Conservation (phyloP, 768 basidiomycete species). For the Lanmaoa pseudosensibilis region DNA sequence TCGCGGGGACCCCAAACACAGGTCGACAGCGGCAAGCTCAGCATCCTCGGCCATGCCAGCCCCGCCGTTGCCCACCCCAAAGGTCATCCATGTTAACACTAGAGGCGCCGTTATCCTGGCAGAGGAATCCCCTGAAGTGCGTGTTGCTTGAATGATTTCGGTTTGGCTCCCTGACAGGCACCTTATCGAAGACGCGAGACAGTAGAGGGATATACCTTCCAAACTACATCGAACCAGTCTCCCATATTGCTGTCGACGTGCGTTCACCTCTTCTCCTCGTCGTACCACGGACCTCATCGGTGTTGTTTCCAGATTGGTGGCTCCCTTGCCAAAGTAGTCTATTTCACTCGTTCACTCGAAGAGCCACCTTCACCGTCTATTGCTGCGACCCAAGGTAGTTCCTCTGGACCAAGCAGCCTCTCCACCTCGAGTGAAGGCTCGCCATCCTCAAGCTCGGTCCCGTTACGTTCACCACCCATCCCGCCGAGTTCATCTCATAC, state of each 20-base stretch:
- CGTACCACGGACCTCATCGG: background rate
- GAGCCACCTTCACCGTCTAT: conserved; percentile 78
- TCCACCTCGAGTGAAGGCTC: conserved; percentile 39
- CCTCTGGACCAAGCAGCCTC: conserved; percentile 45
- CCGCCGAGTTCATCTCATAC: conserved; percentile 31
- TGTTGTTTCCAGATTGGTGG: conserved; percentile 76
- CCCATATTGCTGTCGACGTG: conserved; percentile 96
- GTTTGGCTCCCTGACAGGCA: conserved; percentile 14
- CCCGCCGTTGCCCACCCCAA: conserved; percentile 75
- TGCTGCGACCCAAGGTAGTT: conserved; percentile 58
- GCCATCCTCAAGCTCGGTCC: conserved; percentile 10
- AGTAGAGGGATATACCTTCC: conserved; percentile 97
- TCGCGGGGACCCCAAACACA: conserved; percentile 15
- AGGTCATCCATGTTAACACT: conserved; percentile 92
- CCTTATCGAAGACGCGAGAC: conserved; percentile 69
- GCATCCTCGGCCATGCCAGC: conserved; percentile 39
- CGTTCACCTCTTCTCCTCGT: conserved; percentile 36
- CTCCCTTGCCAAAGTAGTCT: conserved; percentile 95
- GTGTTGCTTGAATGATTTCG: conserved; percentile 23
- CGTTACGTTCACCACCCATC: conserved; percentile 24
- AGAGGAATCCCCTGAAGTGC: conserved; percentile 92
- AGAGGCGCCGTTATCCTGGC: conserved; percentile 90
- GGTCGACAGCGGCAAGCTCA: conserved; percentile 10
- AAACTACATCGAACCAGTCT: conserved; percentile 95
- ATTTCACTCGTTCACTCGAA: conserved; percentile 92